A percentile compares a stretch with the other conserved stretches of the same genome.
phyloP scores from a whole-genome alignment of 73 alveolate species.

The Paramecium caudatum region DNA sequence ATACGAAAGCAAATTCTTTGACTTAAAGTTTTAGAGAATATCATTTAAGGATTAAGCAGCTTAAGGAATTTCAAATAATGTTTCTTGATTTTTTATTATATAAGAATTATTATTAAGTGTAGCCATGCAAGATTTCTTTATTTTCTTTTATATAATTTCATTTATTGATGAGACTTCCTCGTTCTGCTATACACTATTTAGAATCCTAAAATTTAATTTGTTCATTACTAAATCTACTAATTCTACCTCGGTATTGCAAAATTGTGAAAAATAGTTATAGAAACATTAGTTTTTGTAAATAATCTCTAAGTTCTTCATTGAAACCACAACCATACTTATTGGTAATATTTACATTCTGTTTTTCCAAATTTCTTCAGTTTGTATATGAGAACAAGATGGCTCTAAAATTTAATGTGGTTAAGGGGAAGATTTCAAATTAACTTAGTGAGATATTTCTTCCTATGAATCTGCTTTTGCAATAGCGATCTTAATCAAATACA shows the following conservation, averaged over 20 bases:
- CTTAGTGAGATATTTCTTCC: no score
- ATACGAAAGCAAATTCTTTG: neutral
- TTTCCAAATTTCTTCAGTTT: conserved; percentile 29
- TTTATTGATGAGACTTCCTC: neutral
- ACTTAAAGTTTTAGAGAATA: neutral
- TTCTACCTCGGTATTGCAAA: neutral
- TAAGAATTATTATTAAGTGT: neutral
- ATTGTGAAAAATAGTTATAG: neutral
- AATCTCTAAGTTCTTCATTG: neutral
- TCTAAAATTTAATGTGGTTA: no score
- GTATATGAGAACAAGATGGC: no score
- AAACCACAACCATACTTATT: neutral
- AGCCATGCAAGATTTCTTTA: neutral
- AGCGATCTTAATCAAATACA: no score
- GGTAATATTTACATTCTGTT: conserved; percentile 17
- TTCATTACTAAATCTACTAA: neutral
- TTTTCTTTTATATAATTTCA: neutral
- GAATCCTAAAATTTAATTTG: neutral
- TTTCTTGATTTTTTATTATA: conserved; percentile 23
- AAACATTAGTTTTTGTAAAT: conserved; percentile 6
- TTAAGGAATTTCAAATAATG: neutral
- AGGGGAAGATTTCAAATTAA: no score
- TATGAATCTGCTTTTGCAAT: no score
- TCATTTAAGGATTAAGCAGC: neutral
- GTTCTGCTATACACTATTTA: neutral